Percentiles rank a stretch among this genome's conserved stretches.
phyloP scores from a whole-genome alignment of 2,329 filamentous ascomycete genomes.

The Cercospora berteroae region DNA sequence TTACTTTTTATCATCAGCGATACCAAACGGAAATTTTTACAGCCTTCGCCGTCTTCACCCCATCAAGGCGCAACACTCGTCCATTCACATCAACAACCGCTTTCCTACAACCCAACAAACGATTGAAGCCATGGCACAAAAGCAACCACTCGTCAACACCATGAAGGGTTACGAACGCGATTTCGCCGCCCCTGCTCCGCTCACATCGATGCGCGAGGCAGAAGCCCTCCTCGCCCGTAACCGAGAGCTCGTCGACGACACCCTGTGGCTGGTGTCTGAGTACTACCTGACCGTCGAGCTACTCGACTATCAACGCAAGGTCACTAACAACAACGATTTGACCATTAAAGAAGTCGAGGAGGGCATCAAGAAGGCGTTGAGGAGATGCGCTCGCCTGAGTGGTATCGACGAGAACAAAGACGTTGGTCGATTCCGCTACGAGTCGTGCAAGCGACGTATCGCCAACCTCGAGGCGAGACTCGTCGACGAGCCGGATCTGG shows the following conservation, averaged over 20 bases:
- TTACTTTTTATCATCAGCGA: background rate
- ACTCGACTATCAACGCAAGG: background rate
- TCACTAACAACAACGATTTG: background rate
- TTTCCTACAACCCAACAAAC: background rate
- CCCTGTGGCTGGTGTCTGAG: slow-evolving; percentile 1
- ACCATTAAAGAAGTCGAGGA: background rate
- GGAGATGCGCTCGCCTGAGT: background rate
- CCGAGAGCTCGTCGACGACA: background rate
- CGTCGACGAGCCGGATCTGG: background rate
- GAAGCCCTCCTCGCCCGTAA: background rate
- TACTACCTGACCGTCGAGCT: background rate
- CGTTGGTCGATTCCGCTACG: background rate
- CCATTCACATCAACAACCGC: background rate
- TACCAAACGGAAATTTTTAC: background rate
- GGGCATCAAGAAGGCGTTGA: background rate
- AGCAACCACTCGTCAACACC: background rate
- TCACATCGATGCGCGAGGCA: background rate
- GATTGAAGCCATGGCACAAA: background rate
- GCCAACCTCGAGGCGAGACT: background rate
- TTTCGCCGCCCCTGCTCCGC: background rate
- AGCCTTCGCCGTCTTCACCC: background rate
- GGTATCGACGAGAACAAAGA: background rate
- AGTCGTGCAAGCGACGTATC: background rate
- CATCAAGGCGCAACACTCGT: background rate
- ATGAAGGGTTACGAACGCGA: background rate